Base-by-base conservation (phyloP, 2,329 filamentous ascomycete species). In the Pestalotiopsis fici region DNA sequence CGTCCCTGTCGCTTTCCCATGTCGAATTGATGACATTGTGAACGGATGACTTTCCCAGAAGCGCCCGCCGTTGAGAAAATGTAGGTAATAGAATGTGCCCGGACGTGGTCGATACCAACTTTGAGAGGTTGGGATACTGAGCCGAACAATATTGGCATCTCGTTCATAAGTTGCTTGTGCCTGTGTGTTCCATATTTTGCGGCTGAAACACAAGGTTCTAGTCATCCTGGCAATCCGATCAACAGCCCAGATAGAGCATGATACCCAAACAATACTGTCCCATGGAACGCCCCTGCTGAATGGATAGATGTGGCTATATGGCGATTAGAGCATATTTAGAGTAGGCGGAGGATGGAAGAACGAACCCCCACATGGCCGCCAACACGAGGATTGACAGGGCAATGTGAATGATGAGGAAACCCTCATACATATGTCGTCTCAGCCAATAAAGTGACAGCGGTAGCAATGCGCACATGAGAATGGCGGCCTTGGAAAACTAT, bases 1-100 rank as follows among this genome's bases (percentile, higher is more conserved):
- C 2, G 69, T 71, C 4, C 78, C 74, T 25, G 59, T 37, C 9
- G 13, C 23, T 9, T 67, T 9, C 25, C 57, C 62, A 59, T 35
- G 21, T 4, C 55, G 56, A 18, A 78, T 70, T 9, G 74, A 75
- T 1, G 81, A 81, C 12, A 85, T 79, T 0, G 84, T 85, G 64
- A 86, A 86, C 0, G 84, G 84, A 57, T 86, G 84, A 67, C 81
- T 85, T 67, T 86, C 83, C 84, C 84, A 86, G 64, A 79, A 79
- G 0, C 76, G 72, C 13, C 74, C 66, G 25, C 78, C 78, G 60
- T 81, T 76, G 4, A 85, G 77, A 6, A 83, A 74, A 60, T 82
- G 80, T 1, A 86, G 69, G 65, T 83, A 85, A 70, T 83, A 85
- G 69, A 79, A 84, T 0, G 81, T 83, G 0, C 83, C 83, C 0